Evolutionary conservation across 139 green algal genomes (phyloP).

Genomic region (Edaphochlamys debaryana): DNA sequence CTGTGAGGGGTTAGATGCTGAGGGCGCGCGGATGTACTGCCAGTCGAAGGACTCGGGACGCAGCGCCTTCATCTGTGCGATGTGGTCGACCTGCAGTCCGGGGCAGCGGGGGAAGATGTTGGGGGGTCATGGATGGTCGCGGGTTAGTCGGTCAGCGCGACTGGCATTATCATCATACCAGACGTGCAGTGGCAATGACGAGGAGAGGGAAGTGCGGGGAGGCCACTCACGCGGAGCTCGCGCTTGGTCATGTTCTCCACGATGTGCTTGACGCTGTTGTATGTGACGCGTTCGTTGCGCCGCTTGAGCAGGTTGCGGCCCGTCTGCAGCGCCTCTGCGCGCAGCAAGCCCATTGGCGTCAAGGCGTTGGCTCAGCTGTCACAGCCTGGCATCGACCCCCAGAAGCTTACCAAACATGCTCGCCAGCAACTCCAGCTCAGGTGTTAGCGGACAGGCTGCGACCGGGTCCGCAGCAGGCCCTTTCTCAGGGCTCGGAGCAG

Average conservation of each 20-base stretch:
- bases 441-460: too few species aligned
- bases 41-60: constrained; percentile 59
- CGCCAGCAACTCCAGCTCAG: constrained; percentile 16
- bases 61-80: constrained; percentile 67
- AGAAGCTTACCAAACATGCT: constrained; percentile 30
- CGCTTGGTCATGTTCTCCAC: constrained; percentile 42
- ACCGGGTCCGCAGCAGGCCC: too few species aligned
- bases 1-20: not conserved
- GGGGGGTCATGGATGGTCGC: too few species aligned
- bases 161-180: too few species aligned
- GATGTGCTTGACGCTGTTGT: constrained; percentile 26
- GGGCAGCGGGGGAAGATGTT: too few species aligned
- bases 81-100: constrained; percentile 49
- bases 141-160: too few species aligned
- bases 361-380: too few species aligned
- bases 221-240: constrained; percentile 17
- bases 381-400: too few species aligned
- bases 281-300: constrained; percentile 10
- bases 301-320: constrained; percentile 36
- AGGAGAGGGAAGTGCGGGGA: too few species aligned
- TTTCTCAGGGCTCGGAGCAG: too few species aligned
- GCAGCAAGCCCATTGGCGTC: too few species aligned
- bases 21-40: constrained; percentile 53
- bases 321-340: constrained; percentile 20
- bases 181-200: too few species aligned